Evolutionary conservation across 2,329 filamentous ascomycete species (phyloP).

Genomic region (Coniochaeta hoffmannii): DNA sequence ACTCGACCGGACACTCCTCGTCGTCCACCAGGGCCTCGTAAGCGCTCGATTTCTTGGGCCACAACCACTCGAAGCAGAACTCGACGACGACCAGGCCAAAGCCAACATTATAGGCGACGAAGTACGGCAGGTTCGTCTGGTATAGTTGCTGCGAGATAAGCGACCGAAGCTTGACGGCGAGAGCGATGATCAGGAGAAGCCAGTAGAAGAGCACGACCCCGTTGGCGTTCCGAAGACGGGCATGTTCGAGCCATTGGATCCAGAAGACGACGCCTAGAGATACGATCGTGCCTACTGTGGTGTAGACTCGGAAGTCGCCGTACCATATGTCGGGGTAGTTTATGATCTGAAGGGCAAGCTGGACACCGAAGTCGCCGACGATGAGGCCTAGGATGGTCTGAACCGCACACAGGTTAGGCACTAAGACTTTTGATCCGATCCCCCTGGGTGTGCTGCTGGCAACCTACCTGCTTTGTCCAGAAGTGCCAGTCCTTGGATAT

Average conservation of each 20-base stretch:
- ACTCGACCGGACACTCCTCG: conserved; percentile 69
- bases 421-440: background rate
- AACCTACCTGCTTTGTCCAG: conserved; percentile 76
- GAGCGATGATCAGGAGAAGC: conserved; percentile 74
- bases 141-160: conserved; percentile 73
- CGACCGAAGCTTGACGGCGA: conserved; percentile 77
- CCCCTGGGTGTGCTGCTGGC: background rate
- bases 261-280: conserved; percentile 69
- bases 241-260: conserved; percentile 82
- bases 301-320: conserved; percentile 81
- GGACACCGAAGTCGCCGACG: conserved; percentile 59
- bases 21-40: conserved; percentile 53
- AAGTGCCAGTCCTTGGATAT: conserved; percentile 86
- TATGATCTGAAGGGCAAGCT: conserved; percentile 70
- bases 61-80: conserved; percentile 77
- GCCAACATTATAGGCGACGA: conserved; percentile 66
- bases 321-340: conserved; percentile 63
- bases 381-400: conserved; percentile 58
- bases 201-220: conserved; percentile 88
- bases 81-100: conserved; percentile 62
- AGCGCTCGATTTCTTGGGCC: conserved; percentile 66
- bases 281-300: conserved; percentile 61
- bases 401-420: background rate
- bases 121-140: conserved; percentile 60
- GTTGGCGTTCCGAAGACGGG: conserved; percentile 75